Evolutionary conservation across 1,139 yeast genomes (phyloP), one percentile per base, ranked within the genome.

Genomic region (Arxiozyma bovina): DNA sequence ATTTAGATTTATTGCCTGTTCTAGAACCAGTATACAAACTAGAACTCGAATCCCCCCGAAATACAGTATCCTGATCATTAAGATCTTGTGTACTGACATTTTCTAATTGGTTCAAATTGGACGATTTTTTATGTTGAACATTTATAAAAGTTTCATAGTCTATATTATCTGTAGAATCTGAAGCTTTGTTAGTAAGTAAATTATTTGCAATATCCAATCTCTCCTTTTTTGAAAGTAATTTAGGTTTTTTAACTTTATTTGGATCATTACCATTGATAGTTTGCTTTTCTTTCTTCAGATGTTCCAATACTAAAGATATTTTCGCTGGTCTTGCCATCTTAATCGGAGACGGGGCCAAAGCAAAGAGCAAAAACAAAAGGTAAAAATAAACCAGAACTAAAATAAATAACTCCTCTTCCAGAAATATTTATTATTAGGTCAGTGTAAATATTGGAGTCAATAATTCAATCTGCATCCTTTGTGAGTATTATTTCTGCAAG

Each of bases 261-360:
- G 30, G 27, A 22, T 22, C 34, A 43, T 43, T 22, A 21, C 15
- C 18, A 5, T n/a, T n/a, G 6, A 21, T 8, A 9, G 47, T 3
- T 25, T 34, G 11, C 2, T 27, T n/a, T 5, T 45, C 40, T 20
- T 30, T 30, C n/a, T 30, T 45, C 20, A 30, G 30, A 11, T 23
- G 12, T 12, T 23, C 41, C n/a, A 45, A 30, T 27, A 45, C 22
- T 20, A 17, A 15, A 3, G 18, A 21, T 30, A 45, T 20, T 20
- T 45, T 45, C 12, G 58, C 55, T 18, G 64, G 64, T 50, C 64
- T 59, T 22, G 59, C 56, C 64, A 61, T 61, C 11, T 43, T 22
- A 23, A 21, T 11, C 17, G 17, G 17, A 25, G 34, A 22, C 17
- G 17, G 18, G 21, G 11, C 22, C 9, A 7, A 42, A 20, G 4